Evolutionary conservation across 306 rosid genomes (phyloP).

Genomic region (Corylus americana): DNA sequence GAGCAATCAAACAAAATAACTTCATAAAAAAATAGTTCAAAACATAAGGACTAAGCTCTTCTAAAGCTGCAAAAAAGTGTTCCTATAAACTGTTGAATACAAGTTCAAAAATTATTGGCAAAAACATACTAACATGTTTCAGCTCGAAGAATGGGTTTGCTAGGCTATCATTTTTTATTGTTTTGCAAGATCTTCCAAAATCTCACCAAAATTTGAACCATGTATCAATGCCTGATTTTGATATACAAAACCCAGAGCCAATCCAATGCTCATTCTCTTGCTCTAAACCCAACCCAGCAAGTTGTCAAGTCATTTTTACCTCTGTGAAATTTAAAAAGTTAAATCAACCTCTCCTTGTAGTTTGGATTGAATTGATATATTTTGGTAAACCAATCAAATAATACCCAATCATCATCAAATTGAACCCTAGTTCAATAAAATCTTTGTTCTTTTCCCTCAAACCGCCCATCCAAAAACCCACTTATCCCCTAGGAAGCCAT

Average conservation of each 20-base stretch:
- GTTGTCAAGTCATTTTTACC: not conserved
- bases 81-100: not conserved
- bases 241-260: not conserved
- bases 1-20: not conserved
- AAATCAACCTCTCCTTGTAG: too few relatives aligned
- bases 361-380: too few relatives aligned
- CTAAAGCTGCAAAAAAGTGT: not conserved
- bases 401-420: too few relatives aligned
- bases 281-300: not conserved
- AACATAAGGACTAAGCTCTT: not conserved
- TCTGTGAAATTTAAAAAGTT: too few relatives aligned
- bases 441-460: too few relatives aligned
- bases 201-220: not conserved
- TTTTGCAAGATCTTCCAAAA: not conserved
- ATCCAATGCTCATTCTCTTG: not conserved
- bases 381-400: too few relatives aligned
- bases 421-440: too few relatives aligned
- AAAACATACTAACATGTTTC: not conserved
- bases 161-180: not conserved
- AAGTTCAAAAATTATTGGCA: not conserved
- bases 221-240: not conserved
- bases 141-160: not conserved
- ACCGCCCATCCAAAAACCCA: too few relatives aligned
- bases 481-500: too few relatives aligned
- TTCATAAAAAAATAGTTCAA: not conserved